A percentile compares a stretch with the other conserved stretches of the same genome.
These are phyloP conservation scores for Suillus brevipes DNA, from an alignment of 768 basidiomycete genomes.

Conservation along the genomic window DNA sequence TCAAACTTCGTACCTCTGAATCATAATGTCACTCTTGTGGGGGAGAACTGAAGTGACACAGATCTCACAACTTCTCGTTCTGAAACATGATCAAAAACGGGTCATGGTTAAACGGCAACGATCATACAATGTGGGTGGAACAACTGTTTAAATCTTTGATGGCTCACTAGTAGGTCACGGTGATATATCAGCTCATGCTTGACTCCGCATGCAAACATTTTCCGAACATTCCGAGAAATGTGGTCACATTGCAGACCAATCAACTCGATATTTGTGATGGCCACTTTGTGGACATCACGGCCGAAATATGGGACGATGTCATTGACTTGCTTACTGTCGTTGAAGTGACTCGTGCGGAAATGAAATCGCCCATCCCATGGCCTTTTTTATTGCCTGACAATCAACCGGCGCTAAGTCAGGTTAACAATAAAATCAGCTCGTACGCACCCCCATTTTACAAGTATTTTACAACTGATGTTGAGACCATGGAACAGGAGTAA, in stretches of 20 bases:
- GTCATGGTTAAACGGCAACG: no score
- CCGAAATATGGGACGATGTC: neutral
- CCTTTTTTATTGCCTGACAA: neutral
- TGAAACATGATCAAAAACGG: no score
- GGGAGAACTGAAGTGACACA: no score
- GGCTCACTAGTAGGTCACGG: no score
- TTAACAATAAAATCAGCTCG: neutral
- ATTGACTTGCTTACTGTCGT: neutral
- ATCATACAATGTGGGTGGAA: no score
- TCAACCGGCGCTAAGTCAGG: neutral
- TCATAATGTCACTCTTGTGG: no score
- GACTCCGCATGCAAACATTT: neutral
- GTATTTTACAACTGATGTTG: neutral
- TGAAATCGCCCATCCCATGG: neutral
- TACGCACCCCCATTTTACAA: neutral
- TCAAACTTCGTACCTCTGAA: no score
- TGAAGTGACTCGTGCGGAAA: neutral
- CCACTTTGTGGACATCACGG: neutral
- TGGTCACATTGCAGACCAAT: neutral
- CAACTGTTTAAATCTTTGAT: no score
- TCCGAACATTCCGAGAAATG: neutral
- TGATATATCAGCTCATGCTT: neutral
- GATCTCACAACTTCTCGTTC: no score
- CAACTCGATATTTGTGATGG: neutral
- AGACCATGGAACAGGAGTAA: neutral